These are phyloP conservation scores for Trametes cinnabarina DNA, from an alignment of 768 basidiomycete genomes.

Conservation along the genomic window DNA sequence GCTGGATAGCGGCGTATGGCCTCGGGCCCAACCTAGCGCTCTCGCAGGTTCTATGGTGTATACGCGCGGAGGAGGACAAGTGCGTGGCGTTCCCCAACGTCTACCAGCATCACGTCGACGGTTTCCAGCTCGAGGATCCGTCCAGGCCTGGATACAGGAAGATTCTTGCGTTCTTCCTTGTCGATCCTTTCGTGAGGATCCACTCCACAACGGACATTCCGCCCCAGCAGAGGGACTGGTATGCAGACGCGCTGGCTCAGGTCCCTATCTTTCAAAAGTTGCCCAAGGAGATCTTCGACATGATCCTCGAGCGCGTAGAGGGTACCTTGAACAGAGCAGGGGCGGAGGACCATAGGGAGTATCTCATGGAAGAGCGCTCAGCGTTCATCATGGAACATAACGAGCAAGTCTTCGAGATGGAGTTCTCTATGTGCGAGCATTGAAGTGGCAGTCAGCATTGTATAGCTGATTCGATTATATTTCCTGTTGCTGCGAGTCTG, in stretches of 20 bases:
- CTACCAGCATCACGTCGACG: constrained; percentile 37
- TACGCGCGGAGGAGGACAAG: constrained; percentile 30
- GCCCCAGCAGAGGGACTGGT: constrained; percentile 35
- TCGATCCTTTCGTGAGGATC: constrained; percentile 34
- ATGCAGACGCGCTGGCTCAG: not conserved
- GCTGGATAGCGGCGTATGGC: constrained; percentile 4
- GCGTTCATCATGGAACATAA: constrained; percentile 12
- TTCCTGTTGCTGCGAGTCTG: too few relatives aligned
- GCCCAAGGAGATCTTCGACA: constrained; percentile 22
- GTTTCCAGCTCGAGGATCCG: constrained; percentile 34
- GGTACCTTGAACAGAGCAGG: constrained; percentile 7
- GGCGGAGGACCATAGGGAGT: constrained; percentile 15
- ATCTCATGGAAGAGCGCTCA: constrained; percentile 23
- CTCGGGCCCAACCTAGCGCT: constrained; percentile 9
- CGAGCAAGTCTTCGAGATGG: constrained; percentile 12
- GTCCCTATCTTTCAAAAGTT: constrained; percentile 1
- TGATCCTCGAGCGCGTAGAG: constrained; percentile 10
- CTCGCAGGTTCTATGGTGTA: constrained; percentile 28
- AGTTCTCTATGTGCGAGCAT: constrained; percentile 23
- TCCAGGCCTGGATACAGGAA: constrained; percentile 38
- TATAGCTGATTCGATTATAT: too few relatives aligned
- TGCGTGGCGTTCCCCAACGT: constrained; percentile 40
- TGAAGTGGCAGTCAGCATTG: too few relatives aligned
- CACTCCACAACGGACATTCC: constrained; percentile 33
- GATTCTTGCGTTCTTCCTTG: constrained; percentile 39